Base-by-base conservation (phyloP, 2,329 filamentous ascomycete genomes). In the Penicillium oxalicum region DNA sequence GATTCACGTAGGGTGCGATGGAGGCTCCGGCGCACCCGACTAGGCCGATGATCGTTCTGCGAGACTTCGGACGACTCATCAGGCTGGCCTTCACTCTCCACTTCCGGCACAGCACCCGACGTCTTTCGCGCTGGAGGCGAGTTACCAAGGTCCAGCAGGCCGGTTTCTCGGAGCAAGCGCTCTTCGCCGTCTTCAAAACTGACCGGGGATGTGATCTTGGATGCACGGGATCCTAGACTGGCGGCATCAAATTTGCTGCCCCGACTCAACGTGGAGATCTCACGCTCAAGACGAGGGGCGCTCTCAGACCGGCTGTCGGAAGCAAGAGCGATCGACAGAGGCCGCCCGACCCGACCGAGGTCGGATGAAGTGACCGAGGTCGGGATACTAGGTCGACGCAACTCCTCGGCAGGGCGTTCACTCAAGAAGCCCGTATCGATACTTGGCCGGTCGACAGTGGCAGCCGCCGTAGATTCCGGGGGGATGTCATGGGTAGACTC, bases 1-100 rank as follows among this genome's bases (percentile, higher is more conserved):
- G 86, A 80, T 60, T 97, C 91, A 55, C 93, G 82, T 49, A 97
- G 78, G 9, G 91, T 95, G 49, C 90, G 87, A 60, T 96, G 91
- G 11, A 97, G 74, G 65, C 90, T 95, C 53, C 90, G 84, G 25
- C 91, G 84, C 44, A 91, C 89, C 49, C 77, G 83, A 54, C 76
- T 77, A 38, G 86, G 82, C 39, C 74, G 69, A 44, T 34, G 12
- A n/a, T 76, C 79, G 29, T 78, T 75, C 62, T 74, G 49, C 52
- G 66, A 46, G 54, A 64, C 34, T 56, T 74, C 57, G 55, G 66
- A 48, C 52, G 68, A 51, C 61, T 72, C 60, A 50, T 63, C 62
- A 57, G 68, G 52, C 25, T 74, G 71, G 2, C 64, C 61, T 9
- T 70, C 71, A 26, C 71, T 69, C 13, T 75, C 76, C 5, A 62